Conservation (phyloP, 1,284 basidiomycete species). For the Tylopilus orsonianus region DNA sequence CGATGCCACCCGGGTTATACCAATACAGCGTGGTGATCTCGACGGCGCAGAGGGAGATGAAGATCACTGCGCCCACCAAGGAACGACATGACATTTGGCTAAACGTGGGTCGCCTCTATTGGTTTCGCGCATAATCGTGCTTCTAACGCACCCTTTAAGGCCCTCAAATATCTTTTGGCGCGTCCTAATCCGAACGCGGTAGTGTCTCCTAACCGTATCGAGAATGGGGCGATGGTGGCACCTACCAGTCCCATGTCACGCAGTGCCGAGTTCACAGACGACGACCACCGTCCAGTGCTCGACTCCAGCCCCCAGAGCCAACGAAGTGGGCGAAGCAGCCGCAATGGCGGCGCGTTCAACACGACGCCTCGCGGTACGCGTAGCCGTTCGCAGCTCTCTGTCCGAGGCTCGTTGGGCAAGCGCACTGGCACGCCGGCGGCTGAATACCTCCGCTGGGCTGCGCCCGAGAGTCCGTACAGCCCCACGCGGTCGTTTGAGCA, state of each 20-base stretch:
- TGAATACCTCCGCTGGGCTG: conserved; percentile 80
- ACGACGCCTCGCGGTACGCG: conserved; percentile 73
- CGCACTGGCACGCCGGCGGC: conserved; percentile 86
- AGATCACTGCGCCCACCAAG: conserved; percentile 92
- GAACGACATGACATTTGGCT: conserved; percentile 98
- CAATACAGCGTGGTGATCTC: conserved; percentile 92
- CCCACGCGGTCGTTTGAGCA: conserved; percentile 70
- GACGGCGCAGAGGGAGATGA: conserved; percentile 94
- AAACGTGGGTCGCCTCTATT: conserved; percentile 52
- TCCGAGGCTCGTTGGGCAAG: conserved; percentile 73
- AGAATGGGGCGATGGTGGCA: conserved; percentile 33
- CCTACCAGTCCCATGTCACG: conserved; percentile 58
- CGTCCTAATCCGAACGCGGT: conserved; percentile 55
- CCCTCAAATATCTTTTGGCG: conserved; percentile 79
- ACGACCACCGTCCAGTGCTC: conserved; percentile 42
- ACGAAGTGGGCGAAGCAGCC: conserved; percentile 59
- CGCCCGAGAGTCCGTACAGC: conserved; percentile 64
- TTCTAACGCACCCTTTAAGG: conserved; percentile 46
- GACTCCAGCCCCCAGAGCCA: conserved; percentile 69
- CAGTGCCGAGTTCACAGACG: conserved; percentile 49
- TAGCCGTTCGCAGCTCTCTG: conserved; percentile 73
- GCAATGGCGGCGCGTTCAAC: conserved; percentile 61
- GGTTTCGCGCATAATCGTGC: conserved; percentile 3
- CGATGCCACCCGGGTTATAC: conserved; percentile 89
- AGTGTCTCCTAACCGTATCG: conserved; percentile 41